These are phyloP conservation scores for Phytopythium helicoides DNA, from an alignment of 352 stramenopile species.

Conservation along the genomic window DNA sequence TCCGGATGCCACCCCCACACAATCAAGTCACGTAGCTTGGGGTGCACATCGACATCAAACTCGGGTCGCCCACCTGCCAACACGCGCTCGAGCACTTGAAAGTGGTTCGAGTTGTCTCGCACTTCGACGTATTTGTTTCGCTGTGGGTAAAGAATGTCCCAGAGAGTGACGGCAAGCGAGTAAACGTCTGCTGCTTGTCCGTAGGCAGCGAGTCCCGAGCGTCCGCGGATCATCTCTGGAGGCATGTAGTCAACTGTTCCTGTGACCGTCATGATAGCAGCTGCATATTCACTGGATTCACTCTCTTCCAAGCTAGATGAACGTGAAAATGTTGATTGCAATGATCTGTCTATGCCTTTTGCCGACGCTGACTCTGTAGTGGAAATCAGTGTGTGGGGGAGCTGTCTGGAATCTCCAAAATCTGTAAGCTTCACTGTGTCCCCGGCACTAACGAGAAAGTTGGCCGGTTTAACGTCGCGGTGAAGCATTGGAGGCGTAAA, in stretches of 20 bases:
- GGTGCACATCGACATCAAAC: constrained; percentile 35
- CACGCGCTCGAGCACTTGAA: constrained; percentile 52
- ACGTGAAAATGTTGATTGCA: too few species aligned
- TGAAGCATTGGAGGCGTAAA: constrained; percentile 57
- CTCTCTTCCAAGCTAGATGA: too few species aligned
- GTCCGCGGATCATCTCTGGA: constrained; percentile 65
- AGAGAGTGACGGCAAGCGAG: constrained; percentile 67
- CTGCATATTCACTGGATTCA: too few species aligned
- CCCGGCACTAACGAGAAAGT: constrained; percentile 45
- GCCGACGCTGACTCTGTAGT: constrained; percentile 17
- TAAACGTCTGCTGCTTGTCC: constrained; percentile 70
- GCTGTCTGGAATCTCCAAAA: constrained; percentile 43
- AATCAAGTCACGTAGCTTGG: constrained; percentile 57
- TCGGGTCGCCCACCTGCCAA: constrained; percentile 41
- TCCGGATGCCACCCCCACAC: constrained; percentile 51
- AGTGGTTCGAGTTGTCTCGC: constrained; percentile 34
- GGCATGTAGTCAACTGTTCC: constrained; percentile 78
- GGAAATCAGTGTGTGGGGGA: constrained; percentile 1
- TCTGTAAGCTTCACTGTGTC: constrained; percentile 48
- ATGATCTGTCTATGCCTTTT: too few species aligned
- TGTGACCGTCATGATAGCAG: constrained; percentile 58
- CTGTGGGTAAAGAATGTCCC: constrained; percentile 67
- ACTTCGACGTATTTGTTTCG: constrained; percentile 39
- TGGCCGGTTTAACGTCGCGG: constrained; percentile 56
- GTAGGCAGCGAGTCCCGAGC: constrained; percentile 41